Percentiles rank a stretch among this genome's conserved stretches.
Conservation (phyloP, 805 yeast species). For the Scheffersomyces ergatensis region DNA sequence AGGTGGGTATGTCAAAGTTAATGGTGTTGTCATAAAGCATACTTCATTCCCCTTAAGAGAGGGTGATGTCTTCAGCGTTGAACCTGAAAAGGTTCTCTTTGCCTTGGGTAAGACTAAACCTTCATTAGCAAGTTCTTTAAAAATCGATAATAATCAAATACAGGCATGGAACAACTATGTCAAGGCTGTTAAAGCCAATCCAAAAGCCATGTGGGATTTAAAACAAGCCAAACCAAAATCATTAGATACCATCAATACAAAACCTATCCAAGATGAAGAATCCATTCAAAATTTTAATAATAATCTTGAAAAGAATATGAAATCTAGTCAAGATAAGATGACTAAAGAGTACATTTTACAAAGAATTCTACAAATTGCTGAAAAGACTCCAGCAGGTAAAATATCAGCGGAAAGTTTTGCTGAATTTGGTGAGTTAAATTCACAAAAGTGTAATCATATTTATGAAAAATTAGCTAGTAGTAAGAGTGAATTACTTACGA, state of each 20-base stretch:
- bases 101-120: slow-evolving; percentile 90
- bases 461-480: slow-evolving; percentile 26
- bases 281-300: slow-evolving; percentile 31
- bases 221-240: slow-evolving; percentile 40
- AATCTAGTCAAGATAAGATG: slow-evolving; percentile 31
- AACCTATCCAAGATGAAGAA: slow-evolving; percentile 8
- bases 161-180: slow-evolving; percentile 75
- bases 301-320: slow-evolving; percentile 42
- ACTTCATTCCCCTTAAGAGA: slow-evolving; percentile 76
- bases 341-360: slow-evolving; percentile 49
- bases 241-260: slow-evolving; percentile 23
- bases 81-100: slow-evolving; percentile 78
- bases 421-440: slow-evolving; percentile 29
- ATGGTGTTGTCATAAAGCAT: slow-evolving; percentile 73
- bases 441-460: slow-evolving; percentile 32
- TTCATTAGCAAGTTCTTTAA: slow-evolving; percentile 60
- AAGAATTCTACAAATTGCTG: slow-evolving; percentile 33
- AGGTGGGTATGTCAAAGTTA: slow-evolving; percentile 79
- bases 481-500: slow-evolving; percentile 21
- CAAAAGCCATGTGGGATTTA: slow-evolving; percentile 54
- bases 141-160: slow-evolving; percentile 70
- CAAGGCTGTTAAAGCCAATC: slow-evolving; percentile 52
- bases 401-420: slow-evolving; percentile 30
- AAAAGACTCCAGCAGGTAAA: slow-evolving; percentile 13
- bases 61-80: slow-evolving; percentile 85